Conservation (phyloP, 2,329 filamentous ascomycete species). For the Calonectria hawksworthii region DNA sequence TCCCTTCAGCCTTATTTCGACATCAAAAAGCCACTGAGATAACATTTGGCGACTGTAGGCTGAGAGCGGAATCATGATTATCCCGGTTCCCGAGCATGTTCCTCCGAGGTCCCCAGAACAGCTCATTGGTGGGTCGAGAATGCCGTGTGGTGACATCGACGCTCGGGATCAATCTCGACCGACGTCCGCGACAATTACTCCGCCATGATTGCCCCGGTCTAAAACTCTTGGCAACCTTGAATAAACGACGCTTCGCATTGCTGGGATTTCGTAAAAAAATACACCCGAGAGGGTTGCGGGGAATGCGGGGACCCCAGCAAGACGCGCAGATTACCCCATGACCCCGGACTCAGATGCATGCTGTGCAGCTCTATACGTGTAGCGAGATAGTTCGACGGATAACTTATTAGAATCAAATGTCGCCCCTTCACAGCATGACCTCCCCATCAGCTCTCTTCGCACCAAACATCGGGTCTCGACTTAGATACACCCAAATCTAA, state of each 20-base stretch:
- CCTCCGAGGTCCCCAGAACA: not conserved
- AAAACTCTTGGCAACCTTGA: not conserved
- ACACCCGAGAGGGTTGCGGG: not conserved
- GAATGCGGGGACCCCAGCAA: constrained; percentile 5
- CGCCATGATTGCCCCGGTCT: not conserved
- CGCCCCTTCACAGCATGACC: not conserved
- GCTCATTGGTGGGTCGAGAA: not conserved
- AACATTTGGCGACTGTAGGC: not conserved
- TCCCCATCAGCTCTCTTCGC: not conserved
- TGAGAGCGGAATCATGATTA: not conserved
- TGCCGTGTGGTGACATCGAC: not conserved
- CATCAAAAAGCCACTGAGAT: not conserved
- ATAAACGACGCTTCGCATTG: not conserved
- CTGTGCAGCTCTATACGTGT: not conserved
- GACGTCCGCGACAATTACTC: not conserved
- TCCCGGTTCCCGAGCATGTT: not conserved
- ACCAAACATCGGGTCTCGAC: not conserved
- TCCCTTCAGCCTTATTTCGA: not conserved
- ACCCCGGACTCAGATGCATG: not conserved
- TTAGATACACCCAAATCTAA: too few species aligned
- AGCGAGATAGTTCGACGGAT: not conserved
- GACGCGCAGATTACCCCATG: not conserved
- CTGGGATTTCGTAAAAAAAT: not conserved
- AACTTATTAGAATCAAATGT: not conserved
- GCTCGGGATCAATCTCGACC: not conserved